Conservation (phyloP, 2,329 filamentous ascomycete genomes). For the Truncatella angustata region DNA sequence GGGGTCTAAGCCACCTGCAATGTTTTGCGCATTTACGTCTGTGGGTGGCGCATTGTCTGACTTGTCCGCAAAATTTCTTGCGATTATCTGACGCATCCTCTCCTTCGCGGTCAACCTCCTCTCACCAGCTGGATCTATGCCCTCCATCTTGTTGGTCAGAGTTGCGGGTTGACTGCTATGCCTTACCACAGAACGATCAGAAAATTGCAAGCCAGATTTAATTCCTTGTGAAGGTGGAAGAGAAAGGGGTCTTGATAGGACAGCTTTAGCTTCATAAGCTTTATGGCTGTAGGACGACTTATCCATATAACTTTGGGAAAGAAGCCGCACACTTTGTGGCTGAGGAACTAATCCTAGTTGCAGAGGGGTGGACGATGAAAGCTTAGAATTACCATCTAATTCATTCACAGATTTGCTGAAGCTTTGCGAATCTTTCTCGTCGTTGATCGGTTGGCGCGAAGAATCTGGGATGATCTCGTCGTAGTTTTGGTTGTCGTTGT, state of each 20-base stretch:
- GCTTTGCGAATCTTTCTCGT: conserved; percentile 14
- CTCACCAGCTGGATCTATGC: conserved; percentile 7
- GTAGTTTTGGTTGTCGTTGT: conserved; percentile 17
- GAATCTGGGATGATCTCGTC: conserved; percentile 17
- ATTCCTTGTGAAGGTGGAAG: neutral
- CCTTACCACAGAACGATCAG: neutral
- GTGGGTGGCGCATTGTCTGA: neutral
- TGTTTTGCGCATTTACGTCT: neutral
- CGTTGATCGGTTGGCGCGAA: conserved; percentile 1
- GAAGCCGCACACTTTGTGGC: neutral
- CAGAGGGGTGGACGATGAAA: conserved; percentile 16
- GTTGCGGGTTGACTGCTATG: neutral
- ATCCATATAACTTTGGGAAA: neutral
- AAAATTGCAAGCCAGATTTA: neutral
- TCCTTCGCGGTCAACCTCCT: conserved; percentile 22
- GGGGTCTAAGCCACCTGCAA: neutral
- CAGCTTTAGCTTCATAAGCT: neutral
- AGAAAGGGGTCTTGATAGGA: neutral
- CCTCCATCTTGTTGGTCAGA: conserved; percentile 8
- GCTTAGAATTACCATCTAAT: conserved; percentile 24
- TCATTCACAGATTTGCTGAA: conserved; percentile 25
- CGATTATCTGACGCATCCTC: conserved; percentile 20
- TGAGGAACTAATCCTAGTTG: conserved; percentile 10
- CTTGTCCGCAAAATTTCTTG: conserved; percentile 16
- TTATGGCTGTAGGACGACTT: conserved; percentile 5